Base-by-base conservation (phyloP, 2,329 filamentous ascomycete species). In the Beauveria sp. region DNA sequence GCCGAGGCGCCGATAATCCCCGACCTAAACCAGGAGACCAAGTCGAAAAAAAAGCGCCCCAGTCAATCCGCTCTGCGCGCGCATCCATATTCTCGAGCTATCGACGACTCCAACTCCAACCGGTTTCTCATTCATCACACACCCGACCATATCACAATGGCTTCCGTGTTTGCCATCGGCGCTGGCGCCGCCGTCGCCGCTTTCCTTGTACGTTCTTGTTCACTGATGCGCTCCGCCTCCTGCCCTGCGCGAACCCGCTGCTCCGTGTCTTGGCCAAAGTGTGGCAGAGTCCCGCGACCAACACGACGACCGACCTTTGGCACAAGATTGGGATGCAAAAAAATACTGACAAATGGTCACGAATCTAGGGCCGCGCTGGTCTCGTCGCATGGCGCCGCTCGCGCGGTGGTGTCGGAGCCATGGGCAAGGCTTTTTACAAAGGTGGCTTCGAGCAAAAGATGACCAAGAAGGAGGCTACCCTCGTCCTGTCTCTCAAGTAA, bases 391-490 rank as follows among this genome's bases (percentile, higher is more conserved):
- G 93, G 75, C 87, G 93, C 65, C 86, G 91, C 70, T 96, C 89
- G 63, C 84, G 89, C 65, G 89, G 90, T 65, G 88, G 88, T 65
- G 81, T 90, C 53, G 89, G 89, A 66, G 87, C 89, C 42, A 79
- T 96, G 68, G 95, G 95, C 69, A 92, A 93, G 75, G 87, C 92
- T 47, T 99, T 92, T 73, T 98, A 97, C 83, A 99, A 98, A 77
- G 95, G 95, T 67, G 95, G 95, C n/a, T 99, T 99, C 73, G 95
- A 99, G 79, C 81, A 86, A 63, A 90, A 89, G 76, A 99, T 99
- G 93, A 97, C 86, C 74, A 86, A 89, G 74, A 87, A 89, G 74
- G 95, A 99, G 78, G 95, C 95, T 24, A 83, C 92, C 5, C 78
- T 99, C 68, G 97, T 99, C 64, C 79, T 99, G 54, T 90, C 95